phyloP scores from a whole-genome alignment of 257 asterid species.

The Nemophila menziesii region DNA sequence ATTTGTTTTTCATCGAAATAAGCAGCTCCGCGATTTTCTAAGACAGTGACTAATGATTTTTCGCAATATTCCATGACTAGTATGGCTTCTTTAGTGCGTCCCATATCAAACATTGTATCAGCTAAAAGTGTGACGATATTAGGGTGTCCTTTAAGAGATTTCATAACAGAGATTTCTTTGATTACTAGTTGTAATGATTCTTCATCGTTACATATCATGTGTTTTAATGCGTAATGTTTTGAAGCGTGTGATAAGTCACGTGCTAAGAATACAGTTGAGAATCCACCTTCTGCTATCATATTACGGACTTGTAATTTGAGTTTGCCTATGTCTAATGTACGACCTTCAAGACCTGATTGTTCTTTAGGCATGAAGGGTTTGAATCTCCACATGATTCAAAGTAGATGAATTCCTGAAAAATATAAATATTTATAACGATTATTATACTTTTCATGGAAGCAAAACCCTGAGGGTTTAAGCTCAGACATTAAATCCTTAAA shows the following conservation, averaged over 20 bases:
- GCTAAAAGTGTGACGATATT: slow-evolving; percentile 66
- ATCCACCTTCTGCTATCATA: slow-evolving; percentile 93
- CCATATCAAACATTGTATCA: slow-evolving; percentile 75
- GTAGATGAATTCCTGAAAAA: slow-evolving; percentile 27
- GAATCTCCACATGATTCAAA: slow-evolving; percentile 76
- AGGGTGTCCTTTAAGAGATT: slow-evolving; percentile 86
- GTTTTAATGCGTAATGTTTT: slow-evolving; percentile 89
- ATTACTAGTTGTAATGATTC: slow-evolving; percentile 63
- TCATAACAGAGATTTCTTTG: slow-evolving; percentile 84
- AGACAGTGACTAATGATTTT: slow-evolving; percentile 69
- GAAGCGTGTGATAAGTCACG: slow-evolving; percentile 72
- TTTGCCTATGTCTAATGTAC: slow-evolving; percentile 66
- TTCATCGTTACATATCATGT: slow-evolving; percentile 82
- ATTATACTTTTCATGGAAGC: no score
- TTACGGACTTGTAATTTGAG: slow-evolving; percentile 77
- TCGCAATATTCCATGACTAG: slow-evolving; percentile 96
- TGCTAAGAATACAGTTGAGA: slow-evolving; percentile 83
- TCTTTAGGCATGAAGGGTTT: slow-evolving; percentile 79
- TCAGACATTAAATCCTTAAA: no score
- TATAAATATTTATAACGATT: no score
- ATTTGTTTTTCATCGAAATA: slow-evolving; percentile 89
- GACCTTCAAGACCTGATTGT: slow-evolving; percentile 92
- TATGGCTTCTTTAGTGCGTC: slow-evolving; percentile 87
- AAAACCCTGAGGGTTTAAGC: no score
- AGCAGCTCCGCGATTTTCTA: slow-evolving; percentile 88